Base-by-base conservation (phyloP, 192 early-diverging fungal species). In the Funneliformis mosseae region DNA sequence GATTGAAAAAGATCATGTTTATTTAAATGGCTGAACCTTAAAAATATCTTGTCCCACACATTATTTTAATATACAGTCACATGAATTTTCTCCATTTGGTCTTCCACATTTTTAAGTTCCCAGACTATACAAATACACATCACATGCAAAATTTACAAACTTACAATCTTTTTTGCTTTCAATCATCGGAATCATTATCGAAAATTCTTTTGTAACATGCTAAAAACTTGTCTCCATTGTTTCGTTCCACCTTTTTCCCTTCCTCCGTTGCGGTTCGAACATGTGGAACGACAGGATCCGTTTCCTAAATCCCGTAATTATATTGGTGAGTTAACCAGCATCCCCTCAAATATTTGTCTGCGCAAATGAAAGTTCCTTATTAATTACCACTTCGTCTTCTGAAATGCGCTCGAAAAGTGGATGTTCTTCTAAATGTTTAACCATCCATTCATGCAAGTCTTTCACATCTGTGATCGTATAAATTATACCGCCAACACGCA, bases 391-490 rank as follows among this genome's bases (percentile, higher is more conserved):
- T 83, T 95, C 94, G 76, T 93, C 92, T 4, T 95, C 91, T 18
- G 91, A 69, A 64, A 96, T 91, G 66, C 94, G 90, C 82, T 94
- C 92, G 86, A 99, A 99, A 77, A 99, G 86, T 16, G 97, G 97
- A 84, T 98, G 97, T 11, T 90, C 91, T 46, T 98, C 95, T 59
- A 98, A 86, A 76, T 98, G 95, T 86, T 95, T 94, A 39, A 96
- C 94, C 93, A 96, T 98, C 98, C 98, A 98, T 79, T 94, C 89
- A 80, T 95, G 93, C 59, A 98, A 89, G 78, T 95, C 97, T 82
- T 93, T 90, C 28, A 96, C 94, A 86, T 98, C 98, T 41, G 97
- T 98, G 74, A 96, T 96, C 38, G 95, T 97, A 81, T 99, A 99
- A 27, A 99, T 79, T 69, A 97, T 94, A 61, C 98, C 98, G 28